Evolutionary conservation across 2,329 filamentous ascomycete species (phyloP).

Genomic region (Periconia sp.): DNA sequence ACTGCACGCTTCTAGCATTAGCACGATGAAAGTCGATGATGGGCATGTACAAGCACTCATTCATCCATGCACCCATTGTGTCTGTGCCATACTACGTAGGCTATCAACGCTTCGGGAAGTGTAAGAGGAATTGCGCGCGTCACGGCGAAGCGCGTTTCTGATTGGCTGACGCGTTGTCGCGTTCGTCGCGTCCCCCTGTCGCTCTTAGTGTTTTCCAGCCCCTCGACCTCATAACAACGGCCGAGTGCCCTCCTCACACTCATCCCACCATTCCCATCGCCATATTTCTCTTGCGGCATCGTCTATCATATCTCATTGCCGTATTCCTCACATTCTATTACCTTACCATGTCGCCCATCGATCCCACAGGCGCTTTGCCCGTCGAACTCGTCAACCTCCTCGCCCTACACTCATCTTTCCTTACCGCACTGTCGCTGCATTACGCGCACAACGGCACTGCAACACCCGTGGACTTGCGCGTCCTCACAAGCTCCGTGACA

Average conservation of each 20-base stretch:
- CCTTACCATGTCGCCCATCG: conserved; percentile 37
- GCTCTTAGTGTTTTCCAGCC: conserved; percentile 31
- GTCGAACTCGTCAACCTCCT: conserved; percentile 51
- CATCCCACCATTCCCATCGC: conserved; percentile 18
- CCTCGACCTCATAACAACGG: conserved; percentile 29
- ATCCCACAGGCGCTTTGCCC: conserved; percentile 41
- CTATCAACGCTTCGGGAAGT: no score
- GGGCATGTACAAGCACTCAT: no score
- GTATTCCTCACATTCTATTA: conserved; percentile 22
- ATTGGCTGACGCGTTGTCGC: conserved; percentile 34
- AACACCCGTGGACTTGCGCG: conserved; percentile 50
- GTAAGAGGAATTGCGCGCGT: neutral
- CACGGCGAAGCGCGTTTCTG: conserved; percentile 14
- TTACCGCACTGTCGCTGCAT: conserved; percentile 57
- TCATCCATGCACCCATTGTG: no score
- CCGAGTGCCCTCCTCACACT: conserved; percentile 18
- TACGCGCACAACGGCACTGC: conserved; percentile 57
- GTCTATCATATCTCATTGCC: conserved; percentile 22
- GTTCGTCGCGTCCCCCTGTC: conserved; percentile 31
- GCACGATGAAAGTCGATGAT: no score
- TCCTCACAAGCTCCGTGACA: conserved; percentile 49
- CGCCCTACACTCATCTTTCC: conserved; percentile 55
- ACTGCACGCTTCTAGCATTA: no score
- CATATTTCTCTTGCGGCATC: conserved; percentile 25
- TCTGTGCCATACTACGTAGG: no score